Conservation (phyloP, 306 rosid genomes). For the Sesbania bispinosa region DNA sequence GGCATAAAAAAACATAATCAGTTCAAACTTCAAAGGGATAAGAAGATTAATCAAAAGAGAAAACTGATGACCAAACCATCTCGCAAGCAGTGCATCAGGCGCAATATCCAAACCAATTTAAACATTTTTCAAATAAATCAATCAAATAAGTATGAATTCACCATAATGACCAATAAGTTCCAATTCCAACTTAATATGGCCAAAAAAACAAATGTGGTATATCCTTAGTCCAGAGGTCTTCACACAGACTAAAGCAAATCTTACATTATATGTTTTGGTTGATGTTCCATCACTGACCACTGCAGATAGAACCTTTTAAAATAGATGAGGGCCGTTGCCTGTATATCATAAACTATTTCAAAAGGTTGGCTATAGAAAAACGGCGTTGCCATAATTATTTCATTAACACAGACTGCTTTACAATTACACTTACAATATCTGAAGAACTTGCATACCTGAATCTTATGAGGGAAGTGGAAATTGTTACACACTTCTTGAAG, state of each 20-base stretch:
- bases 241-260: constrained; percentile 26
- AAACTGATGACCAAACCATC: constrained; percentile 10
- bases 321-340: constrained; percentile 92
- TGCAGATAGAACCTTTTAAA: constrained; percentile 91
- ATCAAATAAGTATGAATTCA: constrained; percentile 9
- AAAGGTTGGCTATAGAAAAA: background rate
- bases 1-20: background rate
- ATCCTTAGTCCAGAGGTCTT: constrained; percentile 10
- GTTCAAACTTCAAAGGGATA: background rate
- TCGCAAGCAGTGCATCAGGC: constrained; percentile 2
- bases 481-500: constrained; percentile 76
- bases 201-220: background rate
- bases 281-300: constrained; percentile 96
- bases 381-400: background rate
- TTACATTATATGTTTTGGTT: constrained; percentile 90
- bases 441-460: constrained; percentile 56
- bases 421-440: background rate
- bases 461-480: constrained; percentile 83
- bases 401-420: background rate
- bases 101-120: constrained; percentile 11
- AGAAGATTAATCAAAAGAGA: background rate
- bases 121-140: constrained; percentile 8
- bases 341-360: constrained; percentile 39
- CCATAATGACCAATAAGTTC: constrained; percentile 11
- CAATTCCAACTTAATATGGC: constrained; percentile 3